These are phyloP conservation scores for Bipolaris bicolor DNA, from an alignment of 2,329 filamentous ascomycete genomes.

Conservation along the genomic window DNA sequence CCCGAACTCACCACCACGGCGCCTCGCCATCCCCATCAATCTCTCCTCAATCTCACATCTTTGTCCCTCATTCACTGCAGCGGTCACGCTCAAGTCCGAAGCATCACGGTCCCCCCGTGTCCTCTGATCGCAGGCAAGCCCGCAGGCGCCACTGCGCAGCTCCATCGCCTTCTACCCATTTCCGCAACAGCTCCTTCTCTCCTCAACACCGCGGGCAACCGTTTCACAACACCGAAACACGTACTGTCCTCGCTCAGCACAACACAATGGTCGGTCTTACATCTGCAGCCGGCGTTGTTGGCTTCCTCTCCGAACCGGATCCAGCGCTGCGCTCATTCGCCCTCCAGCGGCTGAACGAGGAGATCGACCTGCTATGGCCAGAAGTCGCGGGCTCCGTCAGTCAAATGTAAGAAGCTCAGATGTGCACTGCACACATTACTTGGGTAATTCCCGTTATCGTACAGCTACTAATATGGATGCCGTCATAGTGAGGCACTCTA, in stretches of 20 bases:
- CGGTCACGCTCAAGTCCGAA: constrained; percentile 15
- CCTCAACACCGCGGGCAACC: constrained; percentile 30
- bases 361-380: constrained; percentile 97
- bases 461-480: constrained; percentile 35
- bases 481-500: constrained; percentile 85
- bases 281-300: constrained; percentile 91
- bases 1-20: constrained; percentile 36
- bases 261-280: constrained; percentile 84
- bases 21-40: constrained; percentile 42
- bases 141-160: constrained; percentile 45
- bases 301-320: constrained; percentile 94
- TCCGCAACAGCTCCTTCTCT: constrained; percentile 33
- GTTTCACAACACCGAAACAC: constrained; percentile 18
- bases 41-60: constrained; percentile 31
- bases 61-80: constrained; percentile 41
- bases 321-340: constrained; percentile 93
- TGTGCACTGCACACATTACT: constrained; percentile 1
- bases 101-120: constrained; percentile 17
- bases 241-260: constrained; percentile 16
- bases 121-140: constrained; percentile 19
- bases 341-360: constrained; percentile 90
- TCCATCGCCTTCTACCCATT: constrained; percentile 47
- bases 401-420: constrained; percentile 74
- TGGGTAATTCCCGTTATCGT: not conserved
- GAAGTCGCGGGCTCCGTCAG: constrained; percentile 92